Evolutionary conservation across 805 yeast species (phyloP), one percentile per base, ranked within the genome.

Genomic region (Hanseniaspora clermontiae): DNA sequence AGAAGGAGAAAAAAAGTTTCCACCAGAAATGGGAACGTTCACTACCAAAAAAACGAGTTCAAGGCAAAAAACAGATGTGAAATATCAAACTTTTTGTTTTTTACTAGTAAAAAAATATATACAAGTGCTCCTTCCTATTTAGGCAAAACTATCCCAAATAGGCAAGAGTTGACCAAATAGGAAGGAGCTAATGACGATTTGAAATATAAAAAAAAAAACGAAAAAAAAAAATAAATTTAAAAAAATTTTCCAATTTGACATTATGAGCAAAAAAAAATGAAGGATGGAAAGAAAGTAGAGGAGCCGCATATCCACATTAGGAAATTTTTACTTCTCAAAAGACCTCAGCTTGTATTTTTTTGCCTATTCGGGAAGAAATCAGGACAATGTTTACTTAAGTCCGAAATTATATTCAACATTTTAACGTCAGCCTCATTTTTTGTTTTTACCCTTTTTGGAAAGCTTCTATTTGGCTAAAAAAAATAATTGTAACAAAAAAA

Each of bases 131-230:
- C 17, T 45, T 29, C 48, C 48, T 45, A 45, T n/a, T n/a, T 45
- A 45, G 48, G 48, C 5, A 45, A 31, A 45, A 45, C 48, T 29
- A 45, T 45, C 48, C 48, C 48, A 45, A 45, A n/a, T 45, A 45
- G 37, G 48, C 29, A 45, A 17, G 48, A 29, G 48, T 45, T 45
- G 48, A 31, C 48, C 37, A 31, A 45, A n/a, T 45, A 45, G 48
- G 48, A 45, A 42, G 19, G 9, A 9, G 31, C 5, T 2, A 36
- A 3, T 36, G 7, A 14, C n/a, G 2, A 14, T 6, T 14, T 8
- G 7, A 11, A 24, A 24, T 24, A 24, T 3, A 6, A 11, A 43
- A 43, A 46, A 46, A 32, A 20, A 32, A 24, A 12, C 15, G 31
- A 27, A 32, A 11, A 34, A 47, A 45, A 45, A 29, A 27, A 29